Conservation (phyloP, 345 rosid species). For the Turnera subulata region DNA sequence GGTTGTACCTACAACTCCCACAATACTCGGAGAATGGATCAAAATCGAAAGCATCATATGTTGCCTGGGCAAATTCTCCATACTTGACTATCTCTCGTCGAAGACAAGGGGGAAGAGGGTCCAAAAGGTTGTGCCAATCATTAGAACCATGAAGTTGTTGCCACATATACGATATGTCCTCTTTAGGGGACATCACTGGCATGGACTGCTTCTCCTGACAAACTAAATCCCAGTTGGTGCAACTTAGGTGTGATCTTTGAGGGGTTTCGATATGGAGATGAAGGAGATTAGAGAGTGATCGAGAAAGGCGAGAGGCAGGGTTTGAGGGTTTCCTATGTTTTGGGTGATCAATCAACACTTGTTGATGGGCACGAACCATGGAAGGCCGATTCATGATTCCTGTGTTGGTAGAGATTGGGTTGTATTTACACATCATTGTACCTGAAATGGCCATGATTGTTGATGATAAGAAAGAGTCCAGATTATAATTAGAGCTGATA, state of each 20-base stretch:
- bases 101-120: constrained; percentile 51
- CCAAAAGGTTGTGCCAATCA: constrained; percentile 48
- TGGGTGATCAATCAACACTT: constrained; percentile 4
- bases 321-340: constrained; percentile 8
- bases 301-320: constrained; percentile 2
- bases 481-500: too few relatives aligned
- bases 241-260: neutral
- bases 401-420: constrained; percentile 7
- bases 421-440: constrained; percentile 6
- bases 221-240: neutral
- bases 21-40: constrained; percentile 57
- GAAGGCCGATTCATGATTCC: neutral
- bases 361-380: constrained; percentile 4
- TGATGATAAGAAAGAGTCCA: too few relatives aligned
- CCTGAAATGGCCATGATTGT: constrained; percentile 20
- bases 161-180: constrained; percentile 45
- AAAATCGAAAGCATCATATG: constrained; percentile 59
- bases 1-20: constrained; percentile 57
- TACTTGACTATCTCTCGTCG: constrained; percentile 54
- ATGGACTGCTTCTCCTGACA: constrained; percentile 12
- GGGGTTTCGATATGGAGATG: constrained; percentile 22
- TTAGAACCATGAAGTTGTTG: constrained; percentile 40
- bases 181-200: constrained; percentile 56
- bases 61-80: constrained; percentile 53
- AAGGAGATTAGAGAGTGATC: constrained; percentile 20